Base-by-base conservation (phyloP, 768 basidiomycete species). In the Lactarius evosmus region DNA sequence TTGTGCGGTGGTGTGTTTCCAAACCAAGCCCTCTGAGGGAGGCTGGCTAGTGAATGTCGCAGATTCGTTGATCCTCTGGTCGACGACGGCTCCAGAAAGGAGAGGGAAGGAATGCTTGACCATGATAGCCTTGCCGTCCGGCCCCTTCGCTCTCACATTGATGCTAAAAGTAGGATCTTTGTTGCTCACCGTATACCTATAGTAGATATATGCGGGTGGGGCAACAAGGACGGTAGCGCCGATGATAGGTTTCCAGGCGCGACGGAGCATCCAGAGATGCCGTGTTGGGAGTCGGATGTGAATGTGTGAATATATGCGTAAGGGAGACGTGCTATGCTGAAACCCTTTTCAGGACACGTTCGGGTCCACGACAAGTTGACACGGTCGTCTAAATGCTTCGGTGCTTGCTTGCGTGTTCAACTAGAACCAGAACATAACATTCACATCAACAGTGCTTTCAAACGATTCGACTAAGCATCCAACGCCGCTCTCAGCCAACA, bases 1-100 rank as follows among this genome's bases (percentile, higher is more conserved):
- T 36, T 81, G 83, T 19, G 92, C 91, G 3, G 89, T 95, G 54
- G 87, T 82, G 75, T 88, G 87, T 67, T 82, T 86, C 91, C 91
- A 93, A 14, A 79, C 75, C 58, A 84, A 75, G 19, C 86, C 85
- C 36, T 78, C 78, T 0, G 83, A 85, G 46, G 83, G 77, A 14
- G 76, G 62, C 52, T 81, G 75, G 22, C 76, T 76, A 59, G 83
- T 76, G 19, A 75, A 75, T 3, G 76, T 77, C 4, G 84, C 82
- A 66, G 83, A 77, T 68, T 84, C 82, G 52, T 73, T 78, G 56
- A 93, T 80, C 27, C 85, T 84, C 17, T 79, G 75, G 56, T 91
- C 82, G 50, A 88, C 74, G 33, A 78, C 75, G 58, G 77, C 74
- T 69, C 83, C 78, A 30, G 89, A 78, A 9, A 88, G 76, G 1